These are phyloP conservation scores for Penicillium bovifimosum DNA, from an alignment of 495 filamentous ascomycete species.

Conservation along the genomic window DNA sequence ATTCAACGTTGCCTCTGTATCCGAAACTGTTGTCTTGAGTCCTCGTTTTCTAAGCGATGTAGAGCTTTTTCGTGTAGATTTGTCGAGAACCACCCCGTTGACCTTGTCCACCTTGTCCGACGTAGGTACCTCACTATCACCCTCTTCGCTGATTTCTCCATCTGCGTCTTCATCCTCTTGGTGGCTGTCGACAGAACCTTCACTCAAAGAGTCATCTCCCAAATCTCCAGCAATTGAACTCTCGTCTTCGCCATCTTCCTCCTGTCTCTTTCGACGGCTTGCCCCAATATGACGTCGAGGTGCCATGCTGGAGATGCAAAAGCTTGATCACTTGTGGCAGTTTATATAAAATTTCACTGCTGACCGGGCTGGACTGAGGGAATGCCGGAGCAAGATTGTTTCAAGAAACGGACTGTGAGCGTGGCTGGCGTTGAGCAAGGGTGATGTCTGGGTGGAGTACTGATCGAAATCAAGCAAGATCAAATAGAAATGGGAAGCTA, in stretches of 20 bases:
- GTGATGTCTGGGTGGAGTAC: slow-evolving; percentile 1
- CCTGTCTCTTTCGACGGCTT: slow-evolving; percentile 65
- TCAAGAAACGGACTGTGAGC: neutral
- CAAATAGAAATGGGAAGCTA: neutral
- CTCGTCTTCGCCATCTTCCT: slow-evolving; percentile 74
- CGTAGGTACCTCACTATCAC: slow-evolving; percentile 56
- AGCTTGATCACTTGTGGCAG: neutral
- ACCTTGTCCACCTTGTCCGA: slow-evolving; percentile 34
- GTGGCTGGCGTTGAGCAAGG: slow-evolving; percentile 10
- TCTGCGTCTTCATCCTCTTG: slow-evolving; percentile 73
- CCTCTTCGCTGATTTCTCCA: slow-evolving; percentile 65
- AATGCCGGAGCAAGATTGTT: slow-evolving; percentile 2
- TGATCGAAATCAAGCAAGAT: slow-evolving; percentile 1
- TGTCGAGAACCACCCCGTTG: slow-evolving; percentile 32
- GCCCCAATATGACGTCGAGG: slow-evolving; percentile 68
- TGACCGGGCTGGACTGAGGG: slow-evolving; percentile 1
- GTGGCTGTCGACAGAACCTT: slow-evolving; percentile 69
- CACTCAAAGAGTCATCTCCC: slow-evolving; percentile 79
- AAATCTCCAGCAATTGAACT: slow-evolving; percentile 58
- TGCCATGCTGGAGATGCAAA: slow-evolving; percentile 41
- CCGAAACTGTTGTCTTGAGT: slow-evolving; percentile 44
- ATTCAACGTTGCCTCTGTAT: slow-evolving; percentile 88
- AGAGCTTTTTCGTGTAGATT: slow-evolving; percentile 20
- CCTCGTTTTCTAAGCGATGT: slow-evolving; percentile 25
- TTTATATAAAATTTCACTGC: neutral